A percentile compares a stretch with the other conserved stretches of the same genome.
These are phyloP conservation scores for Hericium erinaceus DNA, from an alignment of 768 basidiomycete species.

Conservation along the genomic window DNA sequence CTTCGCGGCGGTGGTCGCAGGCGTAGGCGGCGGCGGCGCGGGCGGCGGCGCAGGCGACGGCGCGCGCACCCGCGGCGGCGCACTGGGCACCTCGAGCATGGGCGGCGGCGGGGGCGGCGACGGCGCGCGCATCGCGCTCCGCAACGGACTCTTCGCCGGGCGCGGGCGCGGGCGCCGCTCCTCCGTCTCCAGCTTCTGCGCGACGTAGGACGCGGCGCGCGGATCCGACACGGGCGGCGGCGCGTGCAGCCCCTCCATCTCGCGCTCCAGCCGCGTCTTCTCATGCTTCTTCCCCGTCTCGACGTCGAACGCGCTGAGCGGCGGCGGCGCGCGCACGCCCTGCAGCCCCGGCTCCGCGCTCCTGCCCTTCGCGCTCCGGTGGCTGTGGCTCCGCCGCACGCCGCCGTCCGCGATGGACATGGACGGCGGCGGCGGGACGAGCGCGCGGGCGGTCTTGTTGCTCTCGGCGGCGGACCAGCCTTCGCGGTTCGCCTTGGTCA, in stretches of 20 bases:
- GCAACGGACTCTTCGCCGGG: slow-evolving; percentile 41
- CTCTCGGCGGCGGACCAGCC: slow-evolving; percentile 8
- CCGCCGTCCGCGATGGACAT: not conserved
- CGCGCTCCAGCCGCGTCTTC: not conserved
- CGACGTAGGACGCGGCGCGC: not conserved
- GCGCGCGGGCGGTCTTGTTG: not conserved
- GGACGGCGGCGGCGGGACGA: not conserved
- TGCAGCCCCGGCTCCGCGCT: not conserved
- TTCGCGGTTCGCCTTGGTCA: slow-evolving; percentile 32
- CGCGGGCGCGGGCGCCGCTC: slow-evolving; percentile 6
- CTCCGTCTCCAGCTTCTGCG: not conserved
- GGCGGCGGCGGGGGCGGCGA: slow-evolving; percentile 7
- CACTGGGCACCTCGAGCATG: slow-evolving; percentile 4
- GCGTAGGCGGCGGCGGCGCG: not conserved
- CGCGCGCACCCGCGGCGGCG: slow-evolving; percentile 7
- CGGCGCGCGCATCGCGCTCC: slow-evolving; percentile 50
- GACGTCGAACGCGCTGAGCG: not conserved
- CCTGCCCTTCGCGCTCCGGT: too few relatives aligned
- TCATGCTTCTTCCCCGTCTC: not conserved
- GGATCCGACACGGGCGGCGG: not conserved
- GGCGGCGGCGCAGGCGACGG: not conserved
- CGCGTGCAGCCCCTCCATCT: not conserved
- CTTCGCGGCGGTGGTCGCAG: slow-evolving; percentile 13
- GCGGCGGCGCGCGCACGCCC: not conserved
- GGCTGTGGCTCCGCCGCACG: too few relatives aligned